Evolutionary conservation across 352 stramenopile genomes (phyloP), one percentile per base, ranked within the genome.

Genomic region (Saprolegnia diclina): DNA sequence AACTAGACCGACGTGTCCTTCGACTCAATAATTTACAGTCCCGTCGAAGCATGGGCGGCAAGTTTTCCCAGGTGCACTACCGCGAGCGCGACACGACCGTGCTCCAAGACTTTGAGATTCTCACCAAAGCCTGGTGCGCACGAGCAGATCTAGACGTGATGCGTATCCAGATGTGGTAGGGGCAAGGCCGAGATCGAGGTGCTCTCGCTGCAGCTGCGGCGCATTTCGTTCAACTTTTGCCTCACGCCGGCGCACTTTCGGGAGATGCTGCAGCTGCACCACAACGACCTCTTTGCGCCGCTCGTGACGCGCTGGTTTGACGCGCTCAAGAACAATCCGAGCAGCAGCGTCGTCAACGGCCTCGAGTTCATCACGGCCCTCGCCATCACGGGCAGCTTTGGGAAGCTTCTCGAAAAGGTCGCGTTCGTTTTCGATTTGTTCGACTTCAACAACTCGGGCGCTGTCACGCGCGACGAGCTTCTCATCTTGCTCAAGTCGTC

Each of bases 211-310:
- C 75, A 77, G 19, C 74, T 92, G 18, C 78, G 81, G 11, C 67
- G 71, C 5, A 69, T 90, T 35, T 90, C 82, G 61, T 90, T 91
- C 78, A 92, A 89, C 57, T 90, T 90, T 55, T 89, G 81, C 40
- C 76, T 92, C 37, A 85, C 79, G 11, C 40, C 69, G 4, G 69
- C 85, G 32, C 80, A 92, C 67, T 89, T 90, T 65, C 73, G 79
- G n/a, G 82, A 90, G 37, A 71, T 88, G 64, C 76, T 90, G 26
- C 71, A 76, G 19, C 72, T 91, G 38, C 79, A 77, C 18, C 76
- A 75, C 32, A 89, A 88, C 62, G 64, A 73, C 46, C 52, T 91
- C 19, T 92, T 92, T 69, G 77, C 73, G 19, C 73, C 61, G 0
- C 72, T 92, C 73, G 67, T 89, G 29, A 46, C 68, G 32, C 74